These are phyloP conservation scores for Atkinsonella hypoxylon DNA, from an alignment of 2,329 filamentous ascomycete species.

Conservation along the genomic window DNA sequence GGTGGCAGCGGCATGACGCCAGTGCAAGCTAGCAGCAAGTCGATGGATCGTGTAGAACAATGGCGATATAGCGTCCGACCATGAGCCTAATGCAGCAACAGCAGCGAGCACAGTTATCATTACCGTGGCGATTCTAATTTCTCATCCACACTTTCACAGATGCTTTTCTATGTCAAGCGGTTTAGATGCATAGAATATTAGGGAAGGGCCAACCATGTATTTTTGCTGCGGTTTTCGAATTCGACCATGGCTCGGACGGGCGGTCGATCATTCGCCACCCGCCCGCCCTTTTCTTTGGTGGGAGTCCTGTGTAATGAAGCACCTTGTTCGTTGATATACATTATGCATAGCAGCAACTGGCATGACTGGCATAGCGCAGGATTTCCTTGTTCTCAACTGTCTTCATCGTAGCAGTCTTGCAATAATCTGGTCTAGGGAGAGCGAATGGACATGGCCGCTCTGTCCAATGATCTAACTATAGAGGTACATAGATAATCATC, in stretches of 20 bases:
- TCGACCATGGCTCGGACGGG: too few species aligned
- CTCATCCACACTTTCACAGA: background rate
- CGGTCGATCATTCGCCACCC: background rate
- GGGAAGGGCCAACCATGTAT: too few species aligned
- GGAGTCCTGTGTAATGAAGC: background rate
- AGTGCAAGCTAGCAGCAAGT: constrained; percentile 15
- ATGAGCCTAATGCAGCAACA: constrained; percentile 8
- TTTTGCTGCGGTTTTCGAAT: too few species aligned
- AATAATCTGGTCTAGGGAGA: background rate
- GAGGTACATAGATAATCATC: background rate
- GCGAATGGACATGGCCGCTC: background rate
- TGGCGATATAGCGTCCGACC: constrained; percentile 30
- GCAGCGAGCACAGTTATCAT: background rate
- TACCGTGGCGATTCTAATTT: background rate
- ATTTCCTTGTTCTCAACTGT: background rate
- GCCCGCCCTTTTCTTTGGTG: background rate
- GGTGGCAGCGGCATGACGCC: constrained; percentile 16
- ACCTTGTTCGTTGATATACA: background rate
- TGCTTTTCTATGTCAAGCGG: too few species aligned
- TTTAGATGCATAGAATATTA: too few species aligned
- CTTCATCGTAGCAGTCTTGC: background rate
- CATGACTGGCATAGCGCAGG: constrained; percentile 1
- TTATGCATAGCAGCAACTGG: background rate
- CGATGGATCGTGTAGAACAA: constrained; percentile 27
- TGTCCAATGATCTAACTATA: background rate